Evolutionary conservation across 805 yeast species (phyloP), one percentile per base, ranked within the genome.

Genomic region (Danielia oregonensis): DNA sequence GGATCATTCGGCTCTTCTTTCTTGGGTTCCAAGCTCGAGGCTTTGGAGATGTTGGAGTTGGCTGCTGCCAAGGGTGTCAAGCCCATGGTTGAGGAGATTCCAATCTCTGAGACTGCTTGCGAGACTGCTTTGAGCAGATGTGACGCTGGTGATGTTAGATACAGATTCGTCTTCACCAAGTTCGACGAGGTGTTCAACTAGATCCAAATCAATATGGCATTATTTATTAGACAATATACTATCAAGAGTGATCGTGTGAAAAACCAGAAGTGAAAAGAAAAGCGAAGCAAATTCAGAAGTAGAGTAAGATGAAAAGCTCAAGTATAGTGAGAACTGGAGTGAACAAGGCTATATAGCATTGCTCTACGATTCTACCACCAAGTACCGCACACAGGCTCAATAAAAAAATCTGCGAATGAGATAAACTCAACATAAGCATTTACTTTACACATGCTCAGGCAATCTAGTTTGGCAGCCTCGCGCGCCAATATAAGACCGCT

Each of bases 1-100:
- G 57, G 72, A 32, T 61, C 70, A 28, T 61, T 77, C 40, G 82
- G 80, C 34, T 68, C 82, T 7, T 78, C 87, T 9, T 66, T 68
- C 39, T 63, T 74, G 56, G 93, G 79, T 29, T 71, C 82, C 30
- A 77, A 78, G 55, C 57, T 57, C 32, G 89, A 83, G 61, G 82
- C 82, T 48, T 54, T 67, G 29, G 82, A 79, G 44, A 73, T 85
- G 78, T 68, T 85, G 47, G 64, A 77, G 29, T 54, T 84, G 42
- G 84, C 88, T 14, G 76, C 74, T 14, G 69, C 78, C 46, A 68
- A 79, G 47, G 59, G 68, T 26, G 66, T 82, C 51, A 67, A 63
- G 37, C 78, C 86, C 15, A 79, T 84, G 82, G 69, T 74, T 33
- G 86, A 82, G 60, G 63, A 67, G 17, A 61, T 82, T 32, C 74